Evolutionary conservation across 495 filamentous ascomycete species (phyloP).

Genomic region (Friedmanniomyces simplex): DNA sequence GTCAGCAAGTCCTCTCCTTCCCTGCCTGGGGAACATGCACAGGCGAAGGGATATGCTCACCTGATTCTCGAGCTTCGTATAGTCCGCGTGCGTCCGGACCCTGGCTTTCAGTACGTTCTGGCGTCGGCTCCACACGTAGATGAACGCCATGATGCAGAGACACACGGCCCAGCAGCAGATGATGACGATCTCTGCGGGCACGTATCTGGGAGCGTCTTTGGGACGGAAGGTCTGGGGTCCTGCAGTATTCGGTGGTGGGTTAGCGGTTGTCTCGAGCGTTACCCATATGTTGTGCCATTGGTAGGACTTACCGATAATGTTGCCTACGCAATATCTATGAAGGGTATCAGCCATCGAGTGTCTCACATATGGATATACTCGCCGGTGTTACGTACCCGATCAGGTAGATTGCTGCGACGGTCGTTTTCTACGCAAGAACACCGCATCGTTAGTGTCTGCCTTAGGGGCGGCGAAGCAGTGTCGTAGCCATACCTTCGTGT

Average conservation of each 20-base stretch:
- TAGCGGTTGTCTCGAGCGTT: slow-evolving; percentile 10
- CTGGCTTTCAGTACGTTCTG: slow-evolving; percentile 53
- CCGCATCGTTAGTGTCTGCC: neutral
- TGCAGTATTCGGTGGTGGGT: slow-evolving; percentile 22
- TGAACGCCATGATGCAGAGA: slow-evolving; percentile 47
- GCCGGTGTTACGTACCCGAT: slow-evolving; percentile 29
- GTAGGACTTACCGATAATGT: slow-evolving; percentile 33
- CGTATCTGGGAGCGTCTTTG: slow-evolving; percentile 49
- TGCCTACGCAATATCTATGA: slow-evolving; percentile 9
- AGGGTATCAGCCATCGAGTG: neutral
- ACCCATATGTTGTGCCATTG: slow-evolving; percentile 1
- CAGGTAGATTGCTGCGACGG: slow-evolving; percentile 58
- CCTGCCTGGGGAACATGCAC: neutral
- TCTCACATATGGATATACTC: neutral
- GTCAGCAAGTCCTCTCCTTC: neutral
- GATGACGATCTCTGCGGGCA: slow-evolving; percentile 58
- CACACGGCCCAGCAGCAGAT: slow-evolving; percentile 52
- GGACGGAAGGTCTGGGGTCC: slow-evolving; percentile 49
- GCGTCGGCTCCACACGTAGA: slow-evolving; percentile 49
- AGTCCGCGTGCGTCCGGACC: slow-evolving; percentile 44
- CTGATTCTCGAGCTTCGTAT: slow-evolving; percentile 36
- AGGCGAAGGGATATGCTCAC: neutral
- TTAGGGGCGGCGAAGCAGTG: too few species aligned
- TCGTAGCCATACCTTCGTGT: slow-evolving; percentile 41
- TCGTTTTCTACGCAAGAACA: slow-evolving; percentile 42